These are phyloP conservation scores for Kondoa subrosea DNA, from an alignment of 768 basidiomycete genomes.

Conservation along the genomic window DNA sequence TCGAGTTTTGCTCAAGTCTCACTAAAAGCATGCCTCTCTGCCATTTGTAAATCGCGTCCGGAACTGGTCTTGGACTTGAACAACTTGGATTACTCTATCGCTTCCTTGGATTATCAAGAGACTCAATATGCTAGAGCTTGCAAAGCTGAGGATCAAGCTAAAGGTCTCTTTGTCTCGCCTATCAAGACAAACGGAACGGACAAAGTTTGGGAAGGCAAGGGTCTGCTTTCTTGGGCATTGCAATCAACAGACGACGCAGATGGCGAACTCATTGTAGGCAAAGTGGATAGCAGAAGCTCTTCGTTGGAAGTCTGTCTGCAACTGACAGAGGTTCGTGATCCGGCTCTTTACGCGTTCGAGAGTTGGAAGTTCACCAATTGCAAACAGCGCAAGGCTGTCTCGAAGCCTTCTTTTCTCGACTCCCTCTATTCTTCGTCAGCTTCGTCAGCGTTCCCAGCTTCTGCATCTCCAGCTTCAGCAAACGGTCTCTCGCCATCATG, in stretches of 20 bases:
- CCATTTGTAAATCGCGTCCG: not conserved
- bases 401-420: constrained; percentile 2
- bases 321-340: constrained; percentile 1
- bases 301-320: not conserved
- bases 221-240: constrained; percentile 3
- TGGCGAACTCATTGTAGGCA: not conserved
- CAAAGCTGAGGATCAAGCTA: not conserved
- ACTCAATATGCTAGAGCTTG: not conserved
- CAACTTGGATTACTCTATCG: not conserved
- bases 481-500: not conserved
- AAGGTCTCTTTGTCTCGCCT: constrained; percentile 2
- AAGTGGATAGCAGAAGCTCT: not conserved
- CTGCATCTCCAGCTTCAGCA: not conserved
- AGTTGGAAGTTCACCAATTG: not conserved
- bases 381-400: constrained; percentile 3
- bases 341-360: not conserved
- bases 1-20: not conserved
- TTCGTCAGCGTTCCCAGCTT: not conserved
- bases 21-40: not conserved
- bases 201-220: constrained; percentile 11
- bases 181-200: not conserved
- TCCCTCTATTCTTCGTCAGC: not conserved
- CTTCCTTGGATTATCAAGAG: constrained; percentile 4
- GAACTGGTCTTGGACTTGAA: not conserved
- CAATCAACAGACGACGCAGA: not conserved